A percentile compares a stretch with the other conserved stretches of the same genome.
Evolutionary conservation across 768 basidiomycete species (phyloP).

Genomic region (Wakefieldia striispora): DNA sequence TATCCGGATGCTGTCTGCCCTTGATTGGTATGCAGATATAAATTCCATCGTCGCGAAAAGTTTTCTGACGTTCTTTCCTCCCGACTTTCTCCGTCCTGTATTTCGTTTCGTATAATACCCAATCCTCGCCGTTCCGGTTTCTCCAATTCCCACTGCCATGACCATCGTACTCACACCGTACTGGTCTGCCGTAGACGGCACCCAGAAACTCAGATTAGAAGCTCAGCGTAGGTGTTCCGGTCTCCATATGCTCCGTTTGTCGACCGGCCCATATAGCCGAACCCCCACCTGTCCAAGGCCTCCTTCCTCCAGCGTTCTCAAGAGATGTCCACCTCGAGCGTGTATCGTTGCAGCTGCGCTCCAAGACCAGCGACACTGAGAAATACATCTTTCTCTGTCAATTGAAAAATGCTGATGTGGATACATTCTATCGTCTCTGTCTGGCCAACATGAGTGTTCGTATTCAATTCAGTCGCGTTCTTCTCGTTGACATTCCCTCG

Average conservation of each 20-base stretch:
- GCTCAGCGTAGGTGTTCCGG: slow-evolving; percentile 43
- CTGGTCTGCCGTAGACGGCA: slow-evolving; percentile 55
- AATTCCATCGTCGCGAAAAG: too few relatives aligned
- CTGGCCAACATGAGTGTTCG: slow-evolving; percentile 54
- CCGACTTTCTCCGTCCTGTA: slow-evolving; percentile 14
- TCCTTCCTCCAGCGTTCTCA: slow-evolving; percentile 59
- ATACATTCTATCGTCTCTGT: slow-evolving; percentile 78
- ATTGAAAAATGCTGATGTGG: slow-evolving; percentile 68
- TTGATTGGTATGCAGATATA: too few relatives aligned
- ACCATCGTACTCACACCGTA: slow-evolving; percentile 68
- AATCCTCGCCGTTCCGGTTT: too few relatives aligned
- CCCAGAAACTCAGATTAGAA: slow-evolving; percentile 65
- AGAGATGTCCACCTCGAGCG: slow-evolving; percentile 52
- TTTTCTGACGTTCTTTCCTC: not conserved
- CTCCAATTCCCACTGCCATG: slow-evolving; percentile 33
- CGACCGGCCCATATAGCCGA: slow-evolving; percentile 33
- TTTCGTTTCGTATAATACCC: not conserved
- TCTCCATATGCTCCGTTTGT: not conserved
- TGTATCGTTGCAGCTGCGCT: slow-evolving; percentile 67
- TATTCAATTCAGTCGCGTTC: not conserved
- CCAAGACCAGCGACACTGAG: slow-evolving; percentile 72
- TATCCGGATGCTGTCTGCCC: too few relatives aligned
- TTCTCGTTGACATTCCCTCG: not conserved
- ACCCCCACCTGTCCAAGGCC: slow-evolving; percentile 47
- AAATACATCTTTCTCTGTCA: slow-evolving; percentile 83